Conservation (phyloP, 306 rosid genomes). For the Vigna radiata region DNA sequence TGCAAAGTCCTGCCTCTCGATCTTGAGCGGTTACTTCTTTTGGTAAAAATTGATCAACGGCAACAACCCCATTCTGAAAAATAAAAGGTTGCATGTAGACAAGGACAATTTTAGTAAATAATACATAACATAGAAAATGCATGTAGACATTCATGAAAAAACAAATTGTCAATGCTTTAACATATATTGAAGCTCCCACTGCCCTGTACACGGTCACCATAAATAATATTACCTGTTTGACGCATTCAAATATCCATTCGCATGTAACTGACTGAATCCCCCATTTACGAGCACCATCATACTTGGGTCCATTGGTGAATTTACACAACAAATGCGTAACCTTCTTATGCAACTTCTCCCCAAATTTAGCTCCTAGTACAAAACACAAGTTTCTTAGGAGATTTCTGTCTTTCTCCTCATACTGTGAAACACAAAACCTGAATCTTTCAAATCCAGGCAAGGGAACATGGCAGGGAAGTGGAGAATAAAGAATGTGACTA, state of each 20-base stretch:
- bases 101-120: slow-evolving; percentile 24
- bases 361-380: slow-evolving; percentile 88
- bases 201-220: slow-evolving; percentile 29
- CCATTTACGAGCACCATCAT: slow-evolving; percentile 87
- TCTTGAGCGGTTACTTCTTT: slow-evolving; percentile 83
- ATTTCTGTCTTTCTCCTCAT: slow-evolving; percentile 79
- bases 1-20: slow-evolving; percentile 75
- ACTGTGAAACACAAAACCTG: slow-evolving; percentile 94
- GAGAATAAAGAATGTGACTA: slow-evolving; percentile 87
- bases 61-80: slow-evolving; percentile 72
- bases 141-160: slow-evolving; percentile 29
- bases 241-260: slow-evolving; percentile 92
- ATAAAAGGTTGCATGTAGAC: slow-evolving; percentile 20
- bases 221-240: slow-evolving; percentile 80
- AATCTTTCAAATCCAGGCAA: slow-evolving; percentile 83
- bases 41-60: slow-evolving; percentile 74
- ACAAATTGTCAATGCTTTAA: slow-evolving; percentile 23
- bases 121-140: slow-evolving; percentile 29
- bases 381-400: slow-evolving; percentile 84
- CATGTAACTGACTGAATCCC: slow-evolving; percentile 68
- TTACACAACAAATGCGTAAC: slow-evolving; percentile 94
- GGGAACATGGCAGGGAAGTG: slow-evolving; percentile 86
- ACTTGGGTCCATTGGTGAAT: slow-evolving; percentile 83
- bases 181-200: slow-evolving; percentile 31
- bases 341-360: slow-evolving; percentile 71